Evolutionary conservation across 768 basidiomycete species (phyloP).

Genomic region (Boletales sp.): DNA sequence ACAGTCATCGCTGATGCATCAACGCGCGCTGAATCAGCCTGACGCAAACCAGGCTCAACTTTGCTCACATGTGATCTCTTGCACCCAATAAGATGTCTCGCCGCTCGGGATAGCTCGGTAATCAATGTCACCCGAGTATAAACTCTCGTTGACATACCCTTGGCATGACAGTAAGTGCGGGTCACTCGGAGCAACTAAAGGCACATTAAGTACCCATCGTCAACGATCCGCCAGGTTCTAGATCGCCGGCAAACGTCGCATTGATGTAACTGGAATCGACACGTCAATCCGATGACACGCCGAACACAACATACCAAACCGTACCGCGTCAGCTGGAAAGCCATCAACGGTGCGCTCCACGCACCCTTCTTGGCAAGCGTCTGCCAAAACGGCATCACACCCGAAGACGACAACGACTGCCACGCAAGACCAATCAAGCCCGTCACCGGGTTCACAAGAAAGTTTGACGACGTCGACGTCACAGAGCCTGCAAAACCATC

Average conservation of each 20-base stretch:
- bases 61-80: constrained; percentile 30
- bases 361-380: constrained; percentile 41
- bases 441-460: constrained; percentile 49
- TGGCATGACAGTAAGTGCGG: constrained; percentile 8
- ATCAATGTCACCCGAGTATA: constrained; percentile 49
- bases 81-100: constrained; percentile 45
- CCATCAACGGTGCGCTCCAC: constrained; percentile 52
- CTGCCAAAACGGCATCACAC: constrained; percentile 65
- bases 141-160: constrained; percentile 55
- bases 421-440: constrained; percentile 79
- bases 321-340: constrained; percentile 60
- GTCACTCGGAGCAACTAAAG: not conserved
- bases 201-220: constrained; percentile 56
- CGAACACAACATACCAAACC: not conserved
- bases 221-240: constrained; percentile 73
- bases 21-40: not conserved
- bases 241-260: constrained; percentile 31
- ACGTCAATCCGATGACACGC: not conserved
- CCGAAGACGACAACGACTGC: constrained; percentile 52
- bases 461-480: constrained; percentile 30
- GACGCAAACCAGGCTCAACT: not conserved
- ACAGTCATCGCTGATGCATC: constrained; percentile 32
- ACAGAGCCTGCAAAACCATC: constrained; percentile 38
- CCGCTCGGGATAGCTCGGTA: constrained; percentile 42
- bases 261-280: constrained; percentile 38